These are phyloP conservation scores for Gymnopilus dilepis DNA, from an alignment of 768 basidiomycete species.

Conservation along the genomic window DNA sequence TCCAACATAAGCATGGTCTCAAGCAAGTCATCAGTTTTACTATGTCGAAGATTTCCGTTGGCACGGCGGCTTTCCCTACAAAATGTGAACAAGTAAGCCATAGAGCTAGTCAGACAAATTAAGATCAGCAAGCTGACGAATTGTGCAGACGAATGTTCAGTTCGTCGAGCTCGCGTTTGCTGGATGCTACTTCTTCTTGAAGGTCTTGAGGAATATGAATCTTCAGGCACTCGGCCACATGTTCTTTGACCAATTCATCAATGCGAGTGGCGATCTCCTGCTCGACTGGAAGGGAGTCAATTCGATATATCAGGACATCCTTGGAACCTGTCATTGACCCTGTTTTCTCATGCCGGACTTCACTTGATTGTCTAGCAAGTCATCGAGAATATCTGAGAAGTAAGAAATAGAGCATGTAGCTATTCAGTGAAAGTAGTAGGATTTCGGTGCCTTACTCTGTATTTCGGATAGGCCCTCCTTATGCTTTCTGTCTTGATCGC, in stretches of 20 bases:
- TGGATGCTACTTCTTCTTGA: slow-evolving; percentile 52
- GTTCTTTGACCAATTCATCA: slow-evolving; percentile 53
- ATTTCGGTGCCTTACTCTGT: slow-evolving; percentile 39
- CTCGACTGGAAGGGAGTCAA: slow-evolving; percentile 42
- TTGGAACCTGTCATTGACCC: slow-evolving; percentile 35
- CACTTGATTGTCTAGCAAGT: slow-evolving; percentile 49
- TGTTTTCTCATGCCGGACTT: slow-evolving; percentile 49
- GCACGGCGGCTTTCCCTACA: slow-evolving; percentile 60
- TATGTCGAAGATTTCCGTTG: slow-evolving; percentile 53
- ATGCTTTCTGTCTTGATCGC: slow-evolving; percentile 48
- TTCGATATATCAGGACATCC: neutral
- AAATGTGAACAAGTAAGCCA: neutral
- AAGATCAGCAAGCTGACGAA: slow-evolving; percentile 47
- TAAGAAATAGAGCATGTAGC: neutral
- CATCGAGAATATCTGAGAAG: slow-evolving; percentile 50
- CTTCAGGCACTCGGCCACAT: slow-evolving; percentile 54
- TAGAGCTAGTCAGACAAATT: neutral
- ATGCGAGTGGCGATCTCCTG: slow-evolving; percentile 52
- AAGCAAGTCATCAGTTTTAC: slow-evolving; percentile 44
- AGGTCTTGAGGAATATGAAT: slow-evolving; percentile 50
- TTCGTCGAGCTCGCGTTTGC: slow-evolving; percentile 50
- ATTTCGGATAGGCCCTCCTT: slow-evolving; percentile 53
- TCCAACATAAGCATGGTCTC: slow-evolving; percentile 53
- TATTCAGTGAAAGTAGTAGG: neutral
- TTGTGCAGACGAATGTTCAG: slow-evolving; percentile 56